phyloP scores from a whole-genome alignment of 1,284 basidiomycete species.

The Neonothopanus nambi region DNA sequence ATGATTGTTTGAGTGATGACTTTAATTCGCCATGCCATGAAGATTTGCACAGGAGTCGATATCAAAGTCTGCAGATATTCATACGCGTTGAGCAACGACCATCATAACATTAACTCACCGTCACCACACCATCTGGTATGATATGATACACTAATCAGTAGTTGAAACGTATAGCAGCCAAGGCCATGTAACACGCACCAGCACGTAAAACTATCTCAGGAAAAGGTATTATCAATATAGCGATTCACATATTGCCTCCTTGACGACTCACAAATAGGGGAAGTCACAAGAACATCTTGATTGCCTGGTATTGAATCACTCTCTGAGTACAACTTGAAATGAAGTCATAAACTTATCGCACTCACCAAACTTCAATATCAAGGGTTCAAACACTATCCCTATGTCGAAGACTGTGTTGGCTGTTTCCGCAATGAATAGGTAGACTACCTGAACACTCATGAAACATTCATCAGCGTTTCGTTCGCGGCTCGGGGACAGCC shows the following conservation, averaged over 20 bases:
- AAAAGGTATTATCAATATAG: too few relatives aligned
- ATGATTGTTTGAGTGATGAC: slow-evolving; percentile 11
- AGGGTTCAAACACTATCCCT: slow-evolving; percentile 33
- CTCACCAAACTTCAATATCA: slow-evolving; percentile 33
- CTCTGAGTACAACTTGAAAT: too few relatives aligned
- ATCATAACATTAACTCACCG: background rate
- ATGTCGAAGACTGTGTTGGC: slow-evolving; percentile 31
- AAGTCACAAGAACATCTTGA: slow-evolving; percentile 12
- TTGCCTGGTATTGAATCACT: background rate
- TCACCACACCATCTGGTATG: too few relatives aligned
- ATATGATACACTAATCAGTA: background rate
- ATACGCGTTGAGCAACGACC: background rate
- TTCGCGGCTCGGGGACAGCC: background rate
- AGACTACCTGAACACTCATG: slow-evolving; percentile 22
- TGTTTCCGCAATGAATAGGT: slow-evolving; percentile 32
- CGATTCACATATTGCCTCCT: too few relatives aligned
- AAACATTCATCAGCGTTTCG: background rate
- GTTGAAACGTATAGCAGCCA: background rate
- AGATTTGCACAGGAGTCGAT: slow-evolving; percentile 26
- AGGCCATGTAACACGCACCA: slow-evolving; percentile 21
- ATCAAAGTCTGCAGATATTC: slow-evolving; percentile 21
- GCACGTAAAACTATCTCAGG: slow-evolving; percentile 4
- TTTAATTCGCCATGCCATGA: slow-evolving; percentile 26
- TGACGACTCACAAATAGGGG: slow-evolving; percentile 7
- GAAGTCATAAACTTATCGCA: too few relatives aligned